These are phyloP conservation scores for Aureobasidium sp. DNA, from an alignment of 2,329 filamentous ascomycete species.

Conservation along the genomic window DNA sequence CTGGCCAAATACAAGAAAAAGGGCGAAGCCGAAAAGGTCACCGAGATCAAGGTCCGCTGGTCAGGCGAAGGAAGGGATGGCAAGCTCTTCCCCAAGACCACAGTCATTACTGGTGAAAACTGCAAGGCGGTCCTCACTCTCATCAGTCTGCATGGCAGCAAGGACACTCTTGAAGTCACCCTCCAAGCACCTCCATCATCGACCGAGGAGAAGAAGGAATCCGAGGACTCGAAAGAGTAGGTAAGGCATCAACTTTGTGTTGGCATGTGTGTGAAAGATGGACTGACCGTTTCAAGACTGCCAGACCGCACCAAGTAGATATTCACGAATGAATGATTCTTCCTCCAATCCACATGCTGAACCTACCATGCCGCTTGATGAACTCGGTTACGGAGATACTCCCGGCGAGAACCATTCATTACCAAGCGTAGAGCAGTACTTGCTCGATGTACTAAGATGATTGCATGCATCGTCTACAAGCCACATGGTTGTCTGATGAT, in stretches of 20 bases:
- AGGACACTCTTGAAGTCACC: conserved; percentile 32
- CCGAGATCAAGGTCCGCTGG: conserved; percentile 30
- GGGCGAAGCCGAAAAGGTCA: conserved; percentile 25
- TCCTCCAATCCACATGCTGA: neutral
- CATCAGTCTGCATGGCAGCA: conserved; percentile 28
- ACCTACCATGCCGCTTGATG: no score
- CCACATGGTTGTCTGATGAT: neutral
- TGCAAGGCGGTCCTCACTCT: conserved; percentile 27
- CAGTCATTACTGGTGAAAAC: conserved; percentile 32
- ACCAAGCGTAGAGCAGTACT: no score
- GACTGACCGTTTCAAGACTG: conserved; percentile 9
- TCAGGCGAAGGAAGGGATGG: conserved; percentile 26
- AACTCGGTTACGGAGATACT: neutral
- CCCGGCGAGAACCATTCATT: neutral
- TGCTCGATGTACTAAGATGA: neutral
- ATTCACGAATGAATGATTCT: neutral
- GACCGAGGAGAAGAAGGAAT: neutral
- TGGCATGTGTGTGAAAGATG: neutral
- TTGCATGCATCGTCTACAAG: neutral
- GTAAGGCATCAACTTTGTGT: neutral
- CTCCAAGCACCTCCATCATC: conserved; percentile 18
- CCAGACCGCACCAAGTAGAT: conserved; percentile 20
- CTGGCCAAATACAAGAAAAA: conserved; percentile 31
- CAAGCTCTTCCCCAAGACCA: conserved; percentile 29
- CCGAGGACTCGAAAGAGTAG: conserved; percentile 19